Evolutionary conservation across 1,284 basidiomycete genomes (phyloP).

Genomic region (Sutorius eximius): DNA sequence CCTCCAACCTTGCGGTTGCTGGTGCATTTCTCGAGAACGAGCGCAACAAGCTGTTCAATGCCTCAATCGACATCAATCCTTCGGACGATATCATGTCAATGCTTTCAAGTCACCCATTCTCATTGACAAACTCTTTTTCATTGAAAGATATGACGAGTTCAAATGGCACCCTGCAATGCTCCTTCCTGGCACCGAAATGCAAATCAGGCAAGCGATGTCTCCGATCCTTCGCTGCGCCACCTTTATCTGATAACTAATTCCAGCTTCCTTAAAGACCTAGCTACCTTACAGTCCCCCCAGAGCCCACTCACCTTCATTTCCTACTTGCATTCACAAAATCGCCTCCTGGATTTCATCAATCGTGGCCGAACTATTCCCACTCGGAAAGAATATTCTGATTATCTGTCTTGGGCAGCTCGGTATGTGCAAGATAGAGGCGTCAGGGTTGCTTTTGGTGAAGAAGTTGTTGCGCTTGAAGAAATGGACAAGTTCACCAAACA

Average conservation of each 20-base stretch:
- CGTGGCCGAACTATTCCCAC: conserved; percentile 90
- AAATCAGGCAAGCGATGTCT: conserved; percentile 46
- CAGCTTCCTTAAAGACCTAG: conserved; percentile 62
- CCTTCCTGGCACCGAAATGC: conserved; percentile 56
- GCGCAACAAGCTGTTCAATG: not conserved
- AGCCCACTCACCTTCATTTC: conserved; percentile 59
- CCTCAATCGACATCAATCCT: not conserved
- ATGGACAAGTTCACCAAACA: conserved; percentile 38
- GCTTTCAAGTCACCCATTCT: conserved; percentile 24
- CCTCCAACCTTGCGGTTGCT: conserved; percentile 57
- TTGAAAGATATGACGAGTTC: conserved; percentile 51
- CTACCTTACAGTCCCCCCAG: conserved; percentile 54
- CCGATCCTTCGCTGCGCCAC: not conserved
- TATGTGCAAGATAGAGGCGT: conserved; percentile 46
- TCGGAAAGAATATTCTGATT: conserved; percentile 75
- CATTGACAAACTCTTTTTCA: conserved; percentile 44
- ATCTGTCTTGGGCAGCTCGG: conserved; percentile 54
- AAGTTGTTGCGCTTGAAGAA: conserved; percentile 45
- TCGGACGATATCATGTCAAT: not conserved
- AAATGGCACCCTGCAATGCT: conserved; percentile 63
- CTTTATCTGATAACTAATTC: conserved; percentile 11
- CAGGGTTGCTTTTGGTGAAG: conserved; percentile 48
- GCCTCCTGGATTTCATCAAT: conserved; percentile 66
- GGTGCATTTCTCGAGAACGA: conserved; percentile 49
- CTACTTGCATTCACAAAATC: conserved; percentile 53